Evolutionary conservation across 73 alveolate species (phyloP), one percentile per base, ranked within the genome.

Genomic region (Diophrys sp.): DNA sequence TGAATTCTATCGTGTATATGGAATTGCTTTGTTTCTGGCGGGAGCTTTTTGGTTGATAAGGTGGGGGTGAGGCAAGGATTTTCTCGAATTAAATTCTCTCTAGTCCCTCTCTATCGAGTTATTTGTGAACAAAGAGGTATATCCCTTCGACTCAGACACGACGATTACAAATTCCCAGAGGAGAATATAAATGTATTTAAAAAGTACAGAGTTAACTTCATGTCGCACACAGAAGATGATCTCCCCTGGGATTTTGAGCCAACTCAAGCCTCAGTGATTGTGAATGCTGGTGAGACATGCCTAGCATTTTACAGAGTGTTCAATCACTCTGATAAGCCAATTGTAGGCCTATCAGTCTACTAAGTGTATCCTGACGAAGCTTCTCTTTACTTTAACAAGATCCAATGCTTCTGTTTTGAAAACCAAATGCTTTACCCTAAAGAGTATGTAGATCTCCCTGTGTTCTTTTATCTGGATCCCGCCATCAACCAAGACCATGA

Each of bases 211-310:
- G 81, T 92, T 56, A 56, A 71, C 33, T 92, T 92, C 72, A 77
- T 77, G 84, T 89, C 94, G 18, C 93, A 87, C 33, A 73, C 89
- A 27, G 89, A 92, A 74, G 95, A 92, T 53, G 95, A 85, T 69
- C 74, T 87, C 23, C 91, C 91, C 26, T 92, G 97, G 97, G 92
- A 88, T 26, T 92, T 92, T 73, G 89, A 84, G 2, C 93, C 97
- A 18, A 75, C 72, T 14, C 56, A 88, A 33, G 31, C 83, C 28
- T 33, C 87, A 29, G 85, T 92, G 14, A 83, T 75, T 14, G 95
- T 92, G 26, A 87, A 85, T 78, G 95, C 97, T 56, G 97, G 97
- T 33, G 97, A 92, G 70, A 89, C 97, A 23, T 88, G 92, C 0
- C 89, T 92, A 23, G 94, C 91, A 23, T 92, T 92, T 77, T 92